Conservation (phyloP, 208 protist species). For the Spongospora subterranea region DNA sequence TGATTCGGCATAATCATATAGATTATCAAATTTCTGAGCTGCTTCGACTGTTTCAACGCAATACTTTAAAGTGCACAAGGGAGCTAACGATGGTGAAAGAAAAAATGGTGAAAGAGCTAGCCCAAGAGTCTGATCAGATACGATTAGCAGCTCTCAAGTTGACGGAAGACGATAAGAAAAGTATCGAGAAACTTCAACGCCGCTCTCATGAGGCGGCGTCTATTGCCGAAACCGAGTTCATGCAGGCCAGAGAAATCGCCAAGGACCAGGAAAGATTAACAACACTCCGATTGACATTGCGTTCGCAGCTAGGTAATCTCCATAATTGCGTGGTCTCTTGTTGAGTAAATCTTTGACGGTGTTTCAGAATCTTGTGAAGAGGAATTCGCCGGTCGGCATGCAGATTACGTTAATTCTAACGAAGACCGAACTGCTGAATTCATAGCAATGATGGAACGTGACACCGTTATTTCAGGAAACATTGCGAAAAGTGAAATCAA, state of each 20-base stretch:
- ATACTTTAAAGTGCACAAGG: background rate
- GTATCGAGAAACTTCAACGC: background rate
- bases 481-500: background rate
- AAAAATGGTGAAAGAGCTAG: background rate
- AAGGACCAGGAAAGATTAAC: constrained; percentile 49
- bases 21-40: background rate
- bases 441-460: constrained; percentile 5
- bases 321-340: background rate
- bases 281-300: background rate
- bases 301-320: background rate
- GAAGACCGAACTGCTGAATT: background rate
- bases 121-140: background rate
- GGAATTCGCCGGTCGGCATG: constrained; percentile 18
- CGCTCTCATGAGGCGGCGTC: background rate
- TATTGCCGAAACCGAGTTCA: constrained; percentile 14
- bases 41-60: background rate
- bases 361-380: constrained; percentile 7
- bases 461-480: background rate
- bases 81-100: background rate
- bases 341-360: background rate
- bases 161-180: background rate
- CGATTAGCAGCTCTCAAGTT: background rate
- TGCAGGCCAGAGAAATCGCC: constrained; percentile 1
- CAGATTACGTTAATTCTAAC: constrained; percentile 19
- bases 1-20: background rate